phyloP scores from a whole-genome alignment of 1,139 yeast species.

The Yarrowia galli region DNA sequence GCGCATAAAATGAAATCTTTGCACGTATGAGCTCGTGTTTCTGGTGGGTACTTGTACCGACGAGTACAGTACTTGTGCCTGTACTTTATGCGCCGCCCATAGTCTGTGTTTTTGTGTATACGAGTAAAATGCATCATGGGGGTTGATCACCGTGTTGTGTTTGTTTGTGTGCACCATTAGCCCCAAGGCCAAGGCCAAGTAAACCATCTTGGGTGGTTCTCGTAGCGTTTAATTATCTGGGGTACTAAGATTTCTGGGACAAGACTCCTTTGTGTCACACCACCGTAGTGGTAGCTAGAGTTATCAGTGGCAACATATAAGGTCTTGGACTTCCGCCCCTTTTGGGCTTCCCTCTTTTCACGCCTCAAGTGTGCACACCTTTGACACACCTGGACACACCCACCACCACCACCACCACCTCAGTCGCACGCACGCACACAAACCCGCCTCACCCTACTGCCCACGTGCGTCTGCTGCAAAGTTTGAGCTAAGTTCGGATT shows the following conservation, averaged over 20 bases:
- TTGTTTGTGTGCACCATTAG: too few relatives aligned
- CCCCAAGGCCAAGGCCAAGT: too few relatives aligned
- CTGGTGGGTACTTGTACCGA: too few relatives aligned
- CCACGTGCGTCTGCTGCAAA: constrained; percentile 25
- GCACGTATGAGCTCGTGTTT: neutral
- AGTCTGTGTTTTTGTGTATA: too few relatives aligned
- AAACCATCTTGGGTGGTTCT: too few relatives aligned
- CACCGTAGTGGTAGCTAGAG: neutral
- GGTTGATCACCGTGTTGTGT: too few relatives aligned
- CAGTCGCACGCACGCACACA: too few relatives aligned
- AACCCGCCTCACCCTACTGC: neutral
- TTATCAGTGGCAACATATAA: neutral
- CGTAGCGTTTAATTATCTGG: constrained; percentile 16
- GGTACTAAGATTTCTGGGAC: neutral
- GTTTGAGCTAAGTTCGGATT: constrained; percentile 8
- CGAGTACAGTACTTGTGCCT: too few relatives aligned
- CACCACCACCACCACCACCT: neutral
- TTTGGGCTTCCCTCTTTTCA: neutral
- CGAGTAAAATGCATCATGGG: neutral
- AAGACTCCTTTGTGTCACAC: constrained; percentile 8
- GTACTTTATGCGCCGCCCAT: too few relatives aligned
- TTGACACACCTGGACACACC: too few relatives aligned
- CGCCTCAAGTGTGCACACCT: too few relatives aligned
- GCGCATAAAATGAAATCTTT: constrained; percentile 2
- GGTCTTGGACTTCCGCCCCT: neutral